Evolutionary conservation across 257 asterid species (phyloP).

Genomic region (Henckelia pumila): DNA sequence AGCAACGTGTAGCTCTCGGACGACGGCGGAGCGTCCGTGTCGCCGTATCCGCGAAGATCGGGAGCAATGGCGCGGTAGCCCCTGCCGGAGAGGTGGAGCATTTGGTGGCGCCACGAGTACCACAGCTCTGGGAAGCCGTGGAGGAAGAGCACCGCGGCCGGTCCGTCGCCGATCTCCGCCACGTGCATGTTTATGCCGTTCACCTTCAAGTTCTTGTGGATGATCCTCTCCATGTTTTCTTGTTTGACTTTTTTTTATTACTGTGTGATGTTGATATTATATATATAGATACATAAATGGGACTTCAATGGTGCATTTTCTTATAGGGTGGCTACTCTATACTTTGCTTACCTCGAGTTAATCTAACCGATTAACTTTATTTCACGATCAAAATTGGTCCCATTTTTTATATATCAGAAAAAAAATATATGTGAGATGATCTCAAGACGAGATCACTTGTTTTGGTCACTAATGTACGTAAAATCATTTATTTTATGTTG

Average conservation of each 20-base stretch:
- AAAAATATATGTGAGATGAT: too few relatives aligned
- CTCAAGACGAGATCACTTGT: too few relatives aligned
- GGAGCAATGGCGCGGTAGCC: constrained; percentile 48
- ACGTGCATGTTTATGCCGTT: constrained; percentile 38
- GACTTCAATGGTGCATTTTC: too few relatives aligned
- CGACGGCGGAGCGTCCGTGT: constrained; percentile 36
- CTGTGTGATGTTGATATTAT: too few relatives aligned
- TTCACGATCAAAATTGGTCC: too few relatives aligned
- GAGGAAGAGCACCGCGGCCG: constrained; percentile 33
- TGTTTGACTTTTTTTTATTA: neutral
- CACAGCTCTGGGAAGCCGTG: constrained; percentile 52
- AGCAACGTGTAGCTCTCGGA: constrained; percentile 28
- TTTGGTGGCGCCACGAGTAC: constrained; percentile 57
- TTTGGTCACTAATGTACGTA: too few relatives aligned
- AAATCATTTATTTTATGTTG: too few relatives aligned
- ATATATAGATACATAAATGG: too few relatives aligned
- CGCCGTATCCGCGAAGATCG: constrained; percentile 49
- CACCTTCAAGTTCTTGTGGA: constrained; percentile 25
- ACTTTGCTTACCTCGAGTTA: too few relatives aligned
- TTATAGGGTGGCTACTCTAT: neutral
- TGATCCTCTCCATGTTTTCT: constrained; percentile 25
- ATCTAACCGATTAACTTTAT: too few relatives aligned
- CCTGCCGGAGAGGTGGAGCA: constrained; percentile 32
- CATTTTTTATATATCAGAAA: too few relatives aligned
- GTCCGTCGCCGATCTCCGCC: constrained; percentile 42